Base-by-base conservation (phyloP, 2,329 filamentous ascomycete genomes). In the Fusarium phyllophilum region DNA sequence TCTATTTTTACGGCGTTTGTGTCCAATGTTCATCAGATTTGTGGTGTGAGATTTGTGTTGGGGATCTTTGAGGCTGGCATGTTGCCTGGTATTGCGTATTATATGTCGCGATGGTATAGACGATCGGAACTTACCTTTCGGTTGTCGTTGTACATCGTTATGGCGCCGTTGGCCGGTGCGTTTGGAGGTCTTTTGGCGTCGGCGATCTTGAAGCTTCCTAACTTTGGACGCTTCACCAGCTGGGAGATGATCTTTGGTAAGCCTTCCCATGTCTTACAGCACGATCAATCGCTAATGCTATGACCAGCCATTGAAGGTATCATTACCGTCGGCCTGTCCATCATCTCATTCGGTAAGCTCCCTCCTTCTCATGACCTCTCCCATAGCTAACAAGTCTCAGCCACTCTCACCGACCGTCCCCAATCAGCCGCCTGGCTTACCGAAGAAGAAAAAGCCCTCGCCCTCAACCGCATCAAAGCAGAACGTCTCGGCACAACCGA, bases 201-300 rank as follows among this genome's bases (percentile, higher is more conserved):
- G 2, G 91, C 83, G 0, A 93, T 93, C 54, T 82, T 93, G 14
- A 89, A 84, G 0, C 84, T 93, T 11, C 81, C 86, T 31, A 79
- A 83, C 52, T 87, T 92, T 61, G 91, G 90, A 12, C 79, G 83
- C 8, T 81, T 93, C 1, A 83, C 82, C 31, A 82, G 81, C 10
- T 94, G 92, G 92, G 84, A 91, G 13, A 92, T 93, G 90, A 92
- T 93, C 58, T 93, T 93, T 62, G 31, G 49, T 52, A 34, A 51
- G 31, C 0, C 31, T 24, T 34, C 22, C 20, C 17, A 14, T 4
- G 2, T 11, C 15, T 24, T 0, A 3, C 1, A 2, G 17, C 9
- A 26, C 0, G 6, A 22, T 29, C 26, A 29, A 7, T 29, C 26
- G 26, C 26, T 29, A 29, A 29, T 29, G 26, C 26, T 29, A 8